These are phyloP conservation scores for Exophiala calicioides DNA, from an alignment of 2,329 filamentous ascomycete species.

Conservation along the genomic window DNA sequence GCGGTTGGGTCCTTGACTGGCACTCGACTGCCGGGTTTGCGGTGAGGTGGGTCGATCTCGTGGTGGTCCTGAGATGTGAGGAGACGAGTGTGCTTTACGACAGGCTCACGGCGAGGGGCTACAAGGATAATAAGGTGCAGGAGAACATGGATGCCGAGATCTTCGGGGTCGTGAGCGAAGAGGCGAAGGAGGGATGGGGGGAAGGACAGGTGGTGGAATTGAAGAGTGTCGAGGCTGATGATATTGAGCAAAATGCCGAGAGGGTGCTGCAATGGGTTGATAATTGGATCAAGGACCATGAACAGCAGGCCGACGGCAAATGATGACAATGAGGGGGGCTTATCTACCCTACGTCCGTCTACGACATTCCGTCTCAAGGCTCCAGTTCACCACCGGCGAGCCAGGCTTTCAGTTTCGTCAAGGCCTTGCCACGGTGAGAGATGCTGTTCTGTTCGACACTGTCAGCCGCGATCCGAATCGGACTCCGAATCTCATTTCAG, in stretches of 20 bases:
- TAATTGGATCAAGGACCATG: slow-evolving; percentile 69
- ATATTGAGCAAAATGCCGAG: slow-evolving; percentile 87
- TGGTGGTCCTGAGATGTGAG: slow-evolving; percentile 79
- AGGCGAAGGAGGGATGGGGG: slow-evolving; percentile 85
- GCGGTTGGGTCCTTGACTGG: slow-evolving; percentile 94
- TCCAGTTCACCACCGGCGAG: slow-evolving; percentile 53
- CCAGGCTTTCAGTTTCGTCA: slow-evolving; percentile 84
- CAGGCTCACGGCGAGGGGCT: slow-evolving; percentile 71
- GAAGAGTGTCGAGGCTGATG: slow-evolving; percentile 74
- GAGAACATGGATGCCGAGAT: slow-evolving; percentile 98
- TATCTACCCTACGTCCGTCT: not conserved
- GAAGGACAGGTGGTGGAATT: no score
- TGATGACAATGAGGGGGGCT: not conserved
- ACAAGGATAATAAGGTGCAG: slow-evolving; percentile 82
- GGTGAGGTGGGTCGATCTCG: slow-evolving; percentile 88
- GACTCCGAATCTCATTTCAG: no score
- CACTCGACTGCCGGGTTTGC: slow-evolving; percentile 97
- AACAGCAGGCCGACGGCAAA: slow-evolving; percentile 30
- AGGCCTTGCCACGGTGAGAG: slow-evolving; percentile 84
- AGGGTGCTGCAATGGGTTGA: slow-evolving; percentile 79
- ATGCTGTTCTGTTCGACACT: slow-evolving; percentile 76
- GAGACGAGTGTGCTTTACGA: slow-evolving; percentile 82
- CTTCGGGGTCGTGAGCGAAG: slow-evolving; percentile 89
- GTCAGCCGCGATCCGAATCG: no score
- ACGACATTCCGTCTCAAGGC: slow-evolving; percentile 4